Evolutionary conservation across 306 rosid genomes (phyloP).

Genomic region (Malus fusca): DNA sequence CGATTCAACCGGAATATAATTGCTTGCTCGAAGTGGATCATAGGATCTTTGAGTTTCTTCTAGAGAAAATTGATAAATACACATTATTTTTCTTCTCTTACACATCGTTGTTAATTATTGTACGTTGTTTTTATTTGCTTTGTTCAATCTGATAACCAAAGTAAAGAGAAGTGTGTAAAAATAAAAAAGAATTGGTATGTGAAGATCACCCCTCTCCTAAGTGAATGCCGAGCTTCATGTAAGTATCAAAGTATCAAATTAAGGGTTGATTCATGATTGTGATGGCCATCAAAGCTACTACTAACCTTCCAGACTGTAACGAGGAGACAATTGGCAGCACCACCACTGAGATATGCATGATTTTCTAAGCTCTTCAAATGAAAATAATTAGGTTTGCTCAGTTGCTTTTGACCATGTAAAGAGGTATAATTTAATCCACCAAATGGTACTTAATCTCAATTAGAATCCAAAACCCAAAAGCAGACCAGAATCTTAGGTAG

Average conservation of each 20-base stretch:
- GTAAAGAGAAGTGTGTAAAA: too few species aligned
- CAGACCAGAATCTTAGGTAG: neutral
- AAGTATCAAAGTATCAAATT: too few species aligned
- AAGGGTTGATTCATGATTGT: neutral
- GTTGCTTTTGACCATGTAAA: constrained; percentile 6
- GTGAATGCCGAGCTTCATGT: neutral
- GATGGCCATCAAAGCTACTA: neutral
- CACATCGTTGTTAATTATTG: too few species aligned
- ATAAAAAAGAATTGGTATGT: too few species aligned
- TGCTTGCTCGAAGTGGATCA: too few species aligned
- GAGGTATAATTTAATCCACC: neutral
- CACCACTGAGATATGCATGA: neutral
- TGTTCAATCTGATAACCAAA: too few species aligned
- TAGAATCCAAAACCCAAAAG: neutral
- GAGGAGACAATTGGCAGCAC: neutral
- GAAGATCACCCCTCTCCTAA: neutral
- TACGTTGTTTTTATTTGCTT: too few species aligned
- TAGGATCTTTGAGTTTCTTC: too few species aligned
- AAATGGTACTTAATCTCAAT: neutral
- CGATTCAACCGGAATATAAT: too few species aligned
- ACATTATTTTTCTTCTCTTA: too few species aligned
- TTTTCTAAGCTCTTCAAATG: neutral
- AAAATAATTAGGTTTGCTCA: neutral
- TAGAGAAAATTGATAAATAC: too few species aligned
- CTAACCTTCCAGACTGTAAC: neutral